Percentiles rank a stretch among this genome's conserved stretches.
Conservation (phyloP, 2,329 filamentous ascomycete species). For the Rutstroemia sp. region DNA sequence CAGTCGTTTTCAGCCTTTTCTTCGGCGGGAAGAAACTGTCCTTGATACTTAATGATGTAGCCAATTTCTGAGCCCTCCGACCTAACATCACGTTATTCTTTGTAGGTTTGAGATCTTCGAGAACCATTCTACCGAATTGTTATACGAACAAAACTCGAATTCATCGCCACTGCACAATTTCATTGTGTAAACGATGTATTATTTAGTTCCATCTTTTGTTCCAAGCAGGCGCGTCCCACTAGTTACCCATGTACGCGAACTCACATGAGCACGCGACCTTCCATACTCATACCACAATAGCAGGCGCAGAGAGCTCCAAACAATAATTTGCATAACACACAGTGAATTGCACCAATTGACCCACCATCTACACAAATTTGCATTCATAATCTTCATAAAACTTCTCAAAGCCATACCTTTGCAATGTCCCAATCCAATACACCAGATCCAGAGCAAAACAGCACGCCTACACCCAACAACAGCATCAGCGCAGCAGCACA, state of each 20-base stretch:
- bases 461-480: conserved; percentile 12
- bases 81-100: conserved; percentile 21
- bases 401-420: neutral
- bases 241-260: neutral
- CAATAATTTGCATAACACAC: neutral
- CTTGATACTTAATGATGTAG: conserved; percentile 21
- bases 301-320: neutral
- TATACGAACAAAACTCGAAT: neutral
- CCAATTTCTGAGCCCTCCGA: conserved; percentile 20
- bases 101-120: conserved; percentile 11
- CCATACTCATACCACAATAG: neutral
- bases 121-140: conserved; percentile 14
- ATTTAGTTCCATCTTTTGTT: neutral
- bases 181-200: neutral
- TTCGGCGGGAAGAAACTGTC: conserved; percentile 18
- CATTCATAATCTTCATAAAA: neutral
- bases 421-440: conserved; percentile 19
- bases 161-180: neutral
- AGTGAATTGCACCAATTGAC: no score
- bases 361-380: neutral
- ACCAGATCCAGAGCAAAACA: conserved; percentile 5
- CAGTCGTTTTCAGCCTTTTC: conserved; percentile 25
- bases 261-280: neutral
- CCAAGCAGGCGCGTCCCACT: no score
- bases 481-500: conserved; percentile 23